These are phyloP conservation scores for Camelina laxa DNA, from an alignment of 345 rosid genomes.

Conservation along the genomic window DNA sequence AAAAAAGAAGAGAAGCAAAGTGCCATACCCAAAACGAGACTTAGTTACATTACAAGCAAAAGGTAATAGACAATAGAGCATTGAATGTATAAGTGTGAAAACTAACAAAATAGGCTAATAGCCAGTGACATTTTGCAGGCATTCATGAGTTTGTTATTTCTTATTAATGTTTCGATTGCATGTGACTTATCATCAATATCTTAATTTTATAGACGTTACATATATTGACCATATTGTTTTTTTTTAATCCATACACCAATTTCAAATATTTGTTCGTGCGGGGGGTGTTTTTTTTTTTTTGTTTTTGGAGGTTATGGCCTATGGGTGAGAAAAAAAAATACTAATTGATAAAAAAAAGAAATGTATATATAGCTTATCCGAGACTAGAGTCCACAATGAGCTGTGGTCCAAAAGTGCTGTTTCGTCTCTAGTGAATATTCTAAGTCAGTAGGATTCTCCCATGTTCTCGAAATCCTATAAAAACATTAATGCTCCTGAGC, in stretches of 20 bases:
- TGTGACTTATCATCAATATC: constrained; percentile 10
- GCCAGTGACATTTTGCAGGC: constrained; percentile 7
- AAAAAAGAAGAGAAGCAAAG: neutral
- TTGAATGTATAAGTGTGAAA: constrained; percentile 36
- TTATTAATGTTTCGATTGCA: neutral
- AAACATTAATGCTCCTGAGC: neutral
- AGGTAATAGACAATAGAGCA: neutral
- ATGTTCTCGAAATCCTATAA: neutral
- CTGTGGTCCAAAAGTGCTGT: constrained; percentile 25
- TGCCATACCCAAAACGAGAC: neutral
- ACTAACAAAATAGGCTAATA: constrained; percentile 15
- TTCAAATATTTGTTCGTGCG: neutral
- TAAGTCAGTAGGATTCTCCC: constrained; percentile 5
- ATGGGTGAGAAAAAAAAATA: neutral
- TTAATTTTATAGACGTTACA: neutral
- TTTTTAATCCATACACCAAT: neutral
- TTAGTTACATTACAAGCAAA: neutral
- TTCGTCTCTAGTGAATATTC: constrained; percentile 22
- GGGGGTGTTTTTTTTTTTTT: neutral
- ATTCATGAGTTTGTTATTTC: constrained; percentile 29
- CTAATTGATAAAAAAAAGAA: neutral
- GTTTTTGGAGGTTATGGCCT: neutral
- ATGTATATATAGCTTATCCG: neutral
- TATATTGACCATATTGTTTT: neutral
- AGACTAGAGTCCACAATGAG: neutral